Evolutionary conservation across 2,329 filamentous ascomycete genomes (phyloP), one percentile per base, ranked within the genome.

Genomic region (Teratosphaeria destructans): DNA sequence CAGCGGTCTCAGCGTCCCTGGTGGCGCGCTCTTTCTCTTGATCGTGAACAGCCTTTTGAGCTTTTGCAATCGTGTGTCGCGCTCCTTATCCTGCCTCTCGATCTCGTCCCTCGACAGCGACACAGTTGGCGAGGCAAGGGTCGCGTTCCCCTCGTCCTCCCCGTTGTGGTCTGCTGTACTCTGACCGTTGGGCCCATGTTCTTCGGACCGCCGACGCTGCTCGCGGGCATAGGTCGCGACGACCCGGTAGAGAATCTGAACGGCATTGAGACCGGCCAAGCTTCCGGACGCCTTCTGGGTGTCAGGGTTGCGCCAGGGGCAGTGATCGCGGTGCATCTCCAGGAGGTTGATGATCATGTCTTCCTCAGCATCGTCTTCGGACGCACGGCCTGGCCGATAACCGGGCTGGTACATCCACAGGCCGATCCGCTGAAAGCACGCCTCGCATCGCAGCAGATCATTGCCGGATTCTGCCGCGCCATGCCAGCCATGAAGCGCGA

Each of bases 341-440:
- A 71, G 53, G 5, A 74, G 66, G 58, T 74, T 65, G 14, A 73
- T 60, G 26, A 60, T 59, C 8, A 61, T 57, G 5, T 58, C 3
- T 8, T 62, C 63, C 3, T 63, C 56, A 16, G 64, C 63, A 3
- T 64, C 64, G 5, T 66, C 61, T 5, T 60, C 61, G 10, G 86
- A 73, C 10, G 60, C 37, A n/a, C 61, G 62, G 29, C 64, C 53
- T 6, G 63, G 60, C 23, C 60, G 63, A 61, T 73, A 72, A 47
- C 81, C 67, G 84, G 82, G 73, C 86, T 91, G 72, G 72, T 95
- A 97, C 78, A 99, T 87, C 94, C 94, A 99, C 2, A 99, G 79
- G 0, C 94, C 94, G 0, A 97, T 79, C 1, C 92, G 85, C 61
- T 94, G 85, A 69, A 95, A 88, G 71, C 94, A 99, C 23, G 90